Conservation (phyloP, 306 rosid genomes). For the Lagenaria siceraria region DNA sequence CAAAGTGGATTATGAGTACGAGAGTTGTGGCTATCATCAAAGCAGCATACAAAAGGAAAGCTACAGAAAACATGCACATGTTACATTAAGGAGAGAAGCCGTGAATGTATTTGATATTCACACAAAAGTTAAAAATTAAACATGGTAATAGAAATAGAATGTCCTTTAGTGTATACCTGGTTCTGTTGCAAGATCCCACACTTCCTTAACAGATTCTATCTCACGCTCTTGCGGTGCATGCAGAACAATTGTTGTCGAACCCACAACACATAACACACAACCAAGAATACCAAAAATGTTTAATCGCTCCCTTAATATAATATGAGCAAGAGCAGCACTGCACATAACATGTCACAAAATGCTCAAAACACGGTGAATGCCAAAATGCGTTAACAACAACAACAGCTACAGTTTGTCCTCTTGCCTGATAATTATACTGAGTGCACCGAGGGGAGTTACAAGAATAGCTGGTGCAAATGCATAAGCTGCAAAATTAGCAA, state of each 20-base stretch:
- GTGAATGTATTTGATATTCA: background rate
- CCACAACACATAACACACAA: slow-evolving; percentile 9
- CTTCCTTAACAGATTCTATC: slow-evolving; percentile 4
- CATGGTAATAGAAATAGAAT: background rate
- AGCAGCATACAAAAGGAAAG: slow-evolving; percentile 9
- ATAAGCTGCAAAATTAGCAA: slow-evolving; percentile 8
- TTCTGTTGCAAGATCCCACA: slow-evolving; percentile 8
- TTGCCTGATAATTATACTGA: slow-evolving; percentile 10
- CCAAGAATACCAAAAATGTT: slow-evolving; percentile 9
- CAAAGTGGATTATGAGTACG: slow-evolving; percentile 3
- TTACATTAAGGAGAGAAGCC: background rate
- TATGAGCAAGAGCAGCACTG: slow-evolving; percentile 13
- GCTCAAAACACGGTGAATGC: background rate
- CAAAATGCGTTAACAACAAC: background rate
- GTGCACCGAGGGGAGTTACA: slow-evolving; percentile 8
- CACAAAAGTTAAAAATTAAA: background rate
- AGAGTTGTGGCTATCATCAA: slow-evolving; percentile 2
- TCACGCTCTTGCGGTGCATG: slow-evolving; percentile 12
- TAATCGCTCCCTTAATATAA: slow-evolving; percentile 8
- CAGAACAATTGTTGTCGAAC: slow-evolving; percentile 9
- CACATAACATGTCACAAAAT: background rate
- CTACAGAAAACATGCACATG: background rate
- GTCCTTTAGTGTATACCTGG: background rate
- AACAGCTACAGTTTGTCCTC: background rate
- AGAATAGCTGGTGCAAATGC: slow-evolving; percentile 12